Evolutionary conservation across 352 stramenopile genomes (phyloP).

Genomic region (Pythium utonaiense): DNA sequence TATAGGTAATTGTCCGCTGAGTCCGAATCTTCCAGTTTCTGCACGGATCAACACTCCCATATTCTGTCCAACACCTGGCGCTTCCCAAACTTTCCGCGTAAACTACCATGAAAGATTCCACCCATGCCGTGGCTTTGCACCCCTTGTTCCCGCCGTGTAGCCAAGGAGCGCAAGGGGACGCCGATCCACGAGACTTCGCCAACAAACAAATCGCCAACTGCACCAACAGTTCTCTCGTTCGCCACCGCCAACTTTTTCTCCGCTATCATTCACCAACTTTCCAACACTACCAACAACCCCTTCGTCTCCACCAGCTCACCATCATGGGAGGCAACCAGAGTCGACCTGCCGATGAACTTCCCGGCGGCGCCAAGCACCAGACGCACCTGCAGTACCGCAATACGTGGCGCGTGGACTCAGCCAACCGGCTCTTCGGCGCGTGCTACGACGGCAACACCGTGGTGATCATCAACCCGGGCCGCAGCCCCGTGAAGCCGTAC

Average conservation of each 20-base stretch:
- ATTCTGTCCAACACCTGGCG: not conserved
- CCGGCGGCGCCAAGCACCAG: slow-evolving; percentile 30
- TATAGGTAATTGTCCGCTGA: not conserved
- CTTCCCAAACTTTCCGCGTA: slow-evolving; percentile 6
- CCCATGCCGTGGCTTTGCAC: not conserved
- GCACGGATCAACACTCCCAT: slow-evolving; percentile 4
- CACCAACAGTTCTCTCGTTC: not conserved
- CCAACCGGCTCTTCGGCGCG: slow-evolving; percentile 73
- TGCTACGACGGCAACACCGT: slow-evolving; percentile 82
- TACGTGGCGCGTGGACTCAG: slow-evolving; percentile 54
- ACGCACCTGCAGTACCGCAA: slow-evolving; percentile 61
- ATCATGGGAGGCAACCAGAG: slow-evolving; percentile 19
- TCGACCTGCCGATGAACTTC: slow-evolving; percentile 9
- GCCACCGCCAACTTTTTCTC: not conserved
- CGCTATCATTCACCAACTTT: slow-evolving; percentile 14
- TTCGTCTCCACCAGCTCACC: not conserved
- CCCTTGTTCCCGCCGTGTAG: slow-evolving; percentile 3
- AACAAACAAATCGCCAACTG: not conserved
- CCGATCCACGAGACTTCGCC: not conserved
- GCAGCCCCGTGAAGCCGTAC: slow-evolving; percentile 62
- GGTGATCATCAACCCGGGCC: slow-evolving; percentile 69
- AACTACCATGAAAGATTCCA: slow-evolving; percentile 12
- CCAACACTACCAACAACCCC: not conserved
- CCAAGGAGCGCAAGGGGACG: not conserved
- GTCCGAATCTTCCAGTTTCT: not conserved